Evolutionary conservation across 345 rosid genomes (phyloP).

Genomic region (Carallia pectinifolia): DNA sequence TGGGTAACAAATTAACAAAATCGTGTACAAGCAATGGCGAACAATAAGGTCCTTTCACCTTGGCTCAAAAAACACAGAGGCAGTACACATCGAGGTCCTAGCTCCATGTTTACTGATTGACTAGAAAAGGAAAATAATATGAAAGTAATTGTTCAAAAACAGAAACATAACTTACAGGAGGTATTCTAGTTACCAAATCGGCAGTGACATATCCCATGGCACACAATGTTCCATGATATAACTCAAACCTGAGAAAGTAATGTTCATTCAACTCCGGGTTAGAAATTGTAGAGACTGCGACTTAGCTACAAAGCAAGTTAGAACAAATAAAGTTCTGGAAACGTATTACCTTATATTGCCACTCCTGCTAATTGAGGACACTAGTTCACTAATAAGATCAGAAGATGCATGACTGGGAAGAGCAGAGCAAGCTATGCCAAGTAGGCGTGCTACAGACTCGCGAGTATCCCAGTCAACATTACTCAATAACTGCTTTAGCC

Average conservation of each 20-base stretch:
- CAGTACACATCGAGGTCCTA: neutral
- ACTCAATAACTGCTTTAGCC: slow-evolving; percentile 79
- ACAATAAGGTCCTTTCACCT: neutral
- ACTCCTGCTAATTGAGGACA: slow-evolving; percentile 45
- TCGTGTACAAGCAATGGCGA: neutral
- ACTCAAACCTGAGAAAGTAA: slow-evolving; percentile 66
- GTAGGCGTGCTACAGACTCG: slow-evolving; percentile 83
- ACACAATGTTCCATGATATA: slow-evolving; percentile 69
- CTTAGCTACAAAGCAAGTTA: neutral
- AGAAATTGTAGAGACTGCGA: slow-evolving; percentile 3
- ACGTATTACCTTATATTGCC: slow-evolving; percentile 54
- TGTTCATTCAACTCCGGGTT: slow-evolving; percentile 16
- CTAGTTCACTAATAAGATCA: slow-evolving; percentile 58
- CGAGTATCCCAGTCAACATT: slow-evolving; percentile 85
- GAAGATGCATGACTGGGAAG: slow-evolving; percentile 51
- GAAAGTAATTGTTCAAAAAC: neutral
- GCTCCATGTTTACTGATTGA: neutral
- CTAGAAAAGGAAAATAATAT: neutral
- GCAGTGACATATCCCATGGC: slow-evolving; percentile 82
- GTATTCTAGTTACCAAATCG: slow-evolving; percentile 50
- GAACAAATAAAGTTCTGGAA: neutral
- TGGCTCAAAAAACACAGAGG: neutral
- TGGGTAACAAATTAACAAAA: neutral
- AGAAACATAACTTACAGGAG: slow-evolving; percentile 52
- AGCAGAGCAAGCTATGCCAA: slow-evolving; percentile 89